Percentiles rank a stretch among this genome's conserved stretches.
Evolutionary conservation across 306 rosid species (phyloP).

Genomic region (Fagus crenata): DNA sequence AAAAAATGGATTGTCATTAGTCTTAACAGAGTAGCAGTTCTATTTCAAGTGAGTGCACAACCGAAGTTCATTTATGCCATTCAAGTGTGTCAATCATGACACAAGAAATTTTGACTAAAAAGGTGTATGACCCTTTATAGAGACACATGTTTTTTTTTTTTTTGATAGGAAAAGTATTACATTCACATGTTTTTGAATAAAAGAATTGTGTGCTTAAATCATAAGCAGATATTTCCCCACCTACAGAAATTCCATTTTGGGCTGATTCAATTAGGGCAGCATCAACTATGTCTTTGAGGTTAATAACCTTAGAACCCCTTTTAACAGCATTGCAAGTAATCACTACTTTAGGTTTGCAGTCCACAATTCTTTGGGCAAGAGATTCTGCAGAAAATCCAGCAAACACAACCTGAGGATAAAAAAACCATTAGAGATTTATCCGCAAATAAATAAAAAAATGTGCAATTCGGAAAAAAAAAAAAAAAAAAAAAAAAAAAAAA

Average conservation of each 20-base stretch:
- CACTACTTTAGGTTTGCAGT: conserved; percentile 86
- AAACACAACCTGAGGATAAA: conserved; percentile 82
- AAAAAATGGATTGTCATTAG: background rate
- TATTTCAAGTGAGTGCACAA: background rate
- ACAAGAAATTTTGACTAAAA: background rate
- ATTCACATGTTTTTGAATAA: background rate
- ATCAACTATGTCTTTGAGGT: conserved; percentile 89
- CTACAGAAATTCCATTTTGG: conserved; percentile 62
- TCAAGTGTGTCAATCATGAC: background rate
- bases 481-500: background rate
- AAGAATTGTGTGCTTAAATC: conserved; percentile 1
- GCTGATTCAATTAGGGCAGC: conserved; percentile 68
- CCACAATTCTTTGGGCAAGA: conserved; percentile 81
- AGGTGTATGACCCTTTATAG: background rate
- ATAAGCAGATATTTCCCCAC: conserved; percentile 43
- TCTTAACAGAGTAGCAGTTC: background rate
- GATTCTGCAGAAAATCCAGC: conserved; percentile 96
- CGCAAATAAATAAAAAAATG: conserved; percentile 23
- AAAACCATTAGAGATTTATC: conserved; percentile 26
- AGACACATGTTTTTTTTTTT: background rate
- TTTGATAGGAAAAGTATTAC: too few species aligned
- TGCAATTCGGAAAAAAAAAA: conserved; percentile 7
- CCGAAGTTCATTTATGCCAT: background rate
- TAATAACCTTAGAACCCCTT: conserved; percentile 75
- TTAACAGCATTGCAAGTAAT: conserved; percentile 94